These are phyloP conservation scores for Candida palmyrensis DNA, from an alignment of 805 yeast genomes.

Conservation along the genomic window DNA sequence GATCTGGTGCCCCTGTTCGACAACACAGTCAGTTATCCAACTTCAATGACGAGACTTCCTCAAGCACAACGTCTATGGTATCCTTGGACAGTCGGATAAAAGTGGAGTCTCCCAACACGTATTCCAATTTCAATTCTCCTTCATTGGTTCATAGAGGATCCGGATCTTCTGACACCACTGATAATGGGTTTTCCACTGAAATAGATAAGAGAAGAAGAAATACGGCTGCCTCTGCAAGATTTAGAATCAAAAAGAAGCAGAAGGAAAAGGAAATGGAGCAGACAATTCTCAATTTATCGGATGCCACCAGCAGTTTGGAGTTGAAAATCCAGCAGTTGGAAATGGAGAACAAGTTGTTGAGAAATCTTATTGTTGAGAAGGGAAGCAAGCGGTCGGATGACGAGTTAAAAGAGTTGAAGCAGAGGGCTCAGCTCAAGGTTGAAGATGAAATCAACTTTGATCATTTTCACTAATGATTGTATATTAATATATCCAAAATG, in stretches of 20 bases:
- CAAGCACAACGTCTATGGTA: conserved; percentile 4
- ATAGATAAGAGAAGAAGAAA: conserved; percentile 52
- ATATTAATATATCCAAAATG: not conserved
- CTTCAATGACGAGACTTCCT: conserved; percentile 2
- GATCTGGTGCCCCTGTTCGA: conserved; percentile 5
- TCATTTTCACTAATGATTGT: not conserved
- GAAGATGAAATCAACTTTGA: conserved; percentile 2
- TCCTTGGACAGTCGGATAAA: conserved; percentile 5
- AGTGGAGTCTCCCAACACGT: conserved; percentile 3
- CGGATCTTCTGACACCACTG: not conserved
- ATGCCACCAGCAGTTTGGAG: conserved; percentile 41
- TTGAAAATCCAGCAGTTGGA: conserved; percentile 47
- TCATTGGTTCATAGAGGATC: conserved; percentile 1
- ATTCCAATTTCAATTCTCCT: conserved; percentile 1
- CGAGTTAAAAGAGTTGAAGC: conserved; percentile 30
- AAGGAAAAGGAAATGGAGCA: conserved; percentile 57
- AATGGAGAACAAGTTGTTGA: conserved; percentile 57
- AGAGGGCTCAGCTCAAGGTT: conserved; percentile 19
- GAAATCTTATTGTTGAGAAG: conserved; percentile 49
- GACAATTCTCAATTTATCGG: conserved; percentile 38
- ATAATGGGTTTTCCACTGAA: conserved; percentile 13
- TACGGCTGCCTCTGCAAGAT: conserved; percentile 63
- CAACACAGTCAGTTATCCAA: conserved; percentile 9
- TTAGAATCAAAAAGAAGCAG: conserved; percentile 56
- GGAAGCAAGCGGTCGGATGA: conserved; percentile 38